A percentile compares a stretch with the other conserved stretches of the same genome.
Conservation (phyloP, 2,329 filamentous ascomycete species). For the Helminthosporium solani region DNA sequence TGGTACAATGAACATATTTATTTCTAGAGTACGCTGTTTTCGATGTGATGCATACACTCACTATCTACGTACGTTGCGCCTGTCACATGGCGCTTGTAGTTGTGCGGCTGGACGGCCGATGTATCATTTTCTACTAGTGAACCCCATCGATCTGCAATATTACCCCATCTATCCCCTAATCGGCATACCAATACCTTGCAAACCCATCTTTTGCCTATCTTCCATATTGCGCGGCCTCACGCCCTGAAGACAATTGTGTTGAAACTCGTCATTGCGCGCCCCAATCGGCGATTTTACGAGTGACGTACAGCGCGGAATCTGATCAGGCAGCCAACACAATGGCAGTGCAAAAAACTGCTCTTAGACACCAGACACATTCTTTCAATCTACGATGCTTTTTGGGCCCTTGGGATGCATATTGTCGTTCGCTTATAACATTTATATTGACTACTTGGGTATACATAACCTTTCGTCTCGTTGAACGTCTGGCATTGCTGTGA, state of each 20-base stretch:
- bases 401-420: not conserved
- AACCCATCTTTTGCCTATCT: too few species aligned
- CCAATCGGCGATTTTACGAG: not conserved
- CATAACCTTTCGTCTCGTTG: too few species aligned
- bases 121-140: too few species aligned
- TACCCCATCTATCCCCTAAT: too few species aligned
- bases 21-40: not conserved
- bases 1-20: conserved; percentile 30
- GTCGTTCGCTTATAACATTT: not conserved
- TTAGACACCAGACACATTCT: too few species aligned
- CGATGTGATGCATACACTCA: not conserved
- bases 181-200: not conserved
- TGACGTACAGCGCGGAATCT: not conserved
- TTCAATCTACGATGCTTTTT: too few species aligned
- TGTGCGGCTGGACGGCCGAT: too few species aligned
- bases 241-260: too few species aligned
- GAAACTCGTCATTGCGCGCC: not conserved
- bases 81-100: too few species aligned
- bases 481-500: too few species aligned
- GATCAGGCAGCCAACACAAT: not conserved
- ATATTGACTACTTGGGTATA: not conserved
- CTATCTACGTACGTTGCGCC: too few species aligned
- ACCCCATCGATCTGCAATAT: too few species aligned
- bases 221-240: not conserved
- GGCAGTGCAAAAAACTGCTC: not conserved